A percentile compares a stretch with the other conserved stretches of the same genome.
Conservation (phyloP, 345 rosid genomes). For the Angophora floribunda region DNA sequence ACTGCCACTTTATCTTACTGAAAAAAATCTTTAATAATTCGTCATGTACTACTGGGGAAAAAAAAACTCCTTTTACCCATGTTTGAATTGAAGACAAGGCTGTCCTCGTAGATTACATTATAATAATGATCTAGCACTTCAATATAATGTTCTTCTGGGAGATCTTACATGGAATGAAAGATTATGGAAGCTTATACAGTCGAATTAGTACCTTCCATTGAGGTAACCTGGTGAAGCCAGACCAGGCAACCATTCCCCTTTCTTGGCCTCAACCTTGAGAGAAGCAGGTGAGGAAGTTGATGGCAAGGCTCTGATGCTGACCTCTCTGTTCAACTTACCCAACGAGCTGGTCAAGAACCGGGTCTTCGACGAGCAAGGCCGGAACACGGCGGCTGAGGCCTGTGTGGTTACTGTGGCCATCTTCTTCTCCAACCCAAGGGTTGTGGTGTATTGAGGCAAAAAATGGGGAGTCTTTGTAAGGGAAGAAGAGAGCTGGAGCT, state of each 20-base stretch:
- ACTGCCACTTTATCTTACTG: neutral
- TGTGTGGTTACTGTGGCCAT: conserved; percentile 88
- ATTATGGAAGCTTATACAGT: neutral
- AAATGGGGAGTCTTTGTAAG: neutral
- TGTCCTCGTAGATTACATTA: neutral
- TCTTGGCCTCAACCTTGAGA: conserved; percentile 74
- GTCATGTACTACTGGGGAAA: neutral
- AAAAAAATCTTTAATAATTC: rapidly evolving
- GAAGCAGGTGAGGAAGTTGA: conserved; percentile 16
- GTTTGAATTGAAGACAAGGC: neutral
- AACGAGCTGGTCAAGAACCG: conserved; percentile 66
- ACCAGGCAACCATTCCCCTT: conserved; percentile 98
- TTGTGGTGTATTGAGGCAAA: neutral
- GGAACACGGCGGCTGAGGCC: conserved; percentile 80
- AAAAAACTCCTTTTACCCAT: neutral
- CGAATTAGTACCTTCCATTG: conserved; percentile 51
- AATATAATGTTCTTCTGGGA: neutral
- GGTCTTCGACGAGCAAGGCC: conserved; percentile 46
- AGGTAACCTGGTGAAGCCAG: conserved; percentile 76
- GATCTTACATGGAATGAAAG: neutral
- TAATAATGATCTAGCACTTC: neutral
- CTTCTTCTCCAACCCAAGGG: neutral
- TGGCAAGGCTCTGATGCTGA: conserved; percentile 28
- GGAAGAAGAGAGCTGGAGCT: neutral
- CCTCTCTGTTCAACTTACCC: conserved; percentile 29